Evolutionary conservation across 345 rosid genomes (phyloP).

Genomic region (Noccaea caerulescens): DNA sequence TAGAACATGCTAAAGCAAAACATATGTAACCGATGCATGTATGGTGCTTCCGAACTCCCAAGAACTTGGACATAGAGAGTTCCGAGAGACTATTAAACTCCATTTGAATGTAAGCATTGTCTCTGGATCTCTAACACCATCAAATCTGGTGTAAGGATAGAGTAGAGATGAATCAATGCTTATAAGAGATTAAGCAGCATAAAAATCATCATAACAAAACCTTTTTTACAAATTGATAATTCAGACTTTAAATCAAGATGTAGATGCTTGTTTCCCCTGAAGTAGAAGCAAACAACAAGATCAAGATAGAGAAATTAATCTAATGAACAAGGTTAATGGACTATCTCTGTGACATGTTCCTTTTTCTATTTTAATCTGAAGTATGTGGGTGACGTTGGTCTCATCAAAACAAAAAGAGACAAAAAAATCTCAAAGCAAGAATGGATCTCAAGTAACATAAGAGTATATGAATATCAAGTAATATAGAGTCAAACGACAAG

Average conservation of each 20-base stretch:
- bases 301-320: neutral
- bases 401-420: neutral
- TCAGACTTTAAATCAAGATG: neutral
- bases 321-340: neutral
- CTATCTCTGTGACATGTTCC: neutral
- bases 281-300: constrained; percentile 13
- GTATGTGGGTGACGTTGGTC: neutral
- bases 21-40: constrained; percentile 38
- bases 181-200: neutral
- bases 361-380: neutral
- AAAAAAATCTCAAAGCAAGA: constrained; percentile 5
- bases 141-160: constrained; percentile 28
- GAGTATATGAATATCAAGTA: neutral
- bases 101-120: constrained; percentile 48
- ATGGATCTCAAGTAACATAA: too few relatives aligned
- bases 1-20: neutral
- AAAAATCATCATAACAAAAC: neutral
- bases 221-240: neutral
- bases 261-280: neutral
- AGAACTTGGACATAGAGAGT: constrained; percentile 43
- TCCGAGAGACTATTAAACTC: constrained; percentile 56
- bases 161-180: constrained; percentile 31
- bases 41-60: constrained; percentile 56
- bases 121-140: constrained; percentile 32
- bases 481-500: constrained; percentile 5